Conservation (phyloP, 1,284 basidiomycete species). For the Rhizoctonia solani region DNA sequence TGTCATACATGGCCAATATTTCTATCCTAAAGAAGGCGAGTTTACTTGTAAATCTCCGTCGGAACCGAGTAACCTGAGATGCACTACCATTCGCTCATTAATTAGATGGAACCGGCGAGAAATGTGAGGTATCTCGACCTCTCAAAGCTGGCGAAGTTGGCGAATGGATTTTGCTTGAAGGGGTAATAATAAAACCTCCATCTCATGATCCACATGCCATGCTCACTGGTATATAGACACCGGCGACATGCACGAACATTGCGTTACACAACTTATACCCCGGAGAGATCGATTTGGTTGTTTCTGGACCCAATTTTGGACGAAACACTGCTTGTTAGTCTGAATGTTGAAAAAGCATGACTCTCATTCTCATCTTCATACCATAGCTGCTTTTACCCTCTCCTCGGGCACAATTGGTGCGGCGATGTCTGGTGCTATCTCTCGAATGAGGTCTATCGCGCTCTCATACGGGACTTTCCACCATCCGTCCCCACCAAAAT, state of each 20-base stretch:
- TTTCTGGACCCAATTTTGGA: constrained; percentile 50
- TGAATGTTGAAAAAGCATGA: background rate
- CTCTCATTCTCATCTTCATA: constrained; percentile 21
- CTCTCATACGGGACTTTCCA: constrained; percentile 83
- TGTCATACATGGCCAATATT: constrained; percentile 62
- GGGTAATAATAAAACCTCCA: constrained; percentile 55
- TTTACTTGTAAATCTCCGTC: background rate
- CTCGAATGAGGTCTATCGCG: constrained; percentile 70
- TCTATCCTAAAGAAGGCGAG: constrained; percentile 65
- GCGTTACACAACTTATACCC: constrained; percentile 86
- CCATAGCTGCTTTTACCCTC: constrained; percentile 75
- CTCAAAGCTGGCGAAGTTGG: constrained; percentile 74
- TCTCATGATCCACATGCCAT: background rate
- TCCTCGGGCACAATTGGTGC: constrained; percentile 92
- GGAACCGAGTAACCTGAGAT: background rate
- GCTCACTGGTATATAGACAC: constrained; percentile 59
- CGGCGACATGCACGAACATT: constrained; percentile 88
- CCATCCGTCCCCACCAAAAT: constrained; percentile 64
- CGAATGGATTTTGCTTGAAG: constrained; percentile 88
- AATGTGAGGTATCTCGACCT: constrained; percentile 61
- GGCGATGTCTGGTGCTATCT: constrained; percentile 78
- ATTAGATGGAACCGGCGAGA: constrained; percentile 74
- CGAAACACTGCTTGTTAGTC: constrained; percentile 38
- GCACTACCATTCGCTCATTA: background rate
- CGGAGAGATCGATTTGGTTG: constrained; percentile 77